These are phyloP conservation scores for Cyphellophora europaea DNA, from an alignment of 2,329 filamentous ascomycete genomes.

Conservation along the genomic window DNA sequence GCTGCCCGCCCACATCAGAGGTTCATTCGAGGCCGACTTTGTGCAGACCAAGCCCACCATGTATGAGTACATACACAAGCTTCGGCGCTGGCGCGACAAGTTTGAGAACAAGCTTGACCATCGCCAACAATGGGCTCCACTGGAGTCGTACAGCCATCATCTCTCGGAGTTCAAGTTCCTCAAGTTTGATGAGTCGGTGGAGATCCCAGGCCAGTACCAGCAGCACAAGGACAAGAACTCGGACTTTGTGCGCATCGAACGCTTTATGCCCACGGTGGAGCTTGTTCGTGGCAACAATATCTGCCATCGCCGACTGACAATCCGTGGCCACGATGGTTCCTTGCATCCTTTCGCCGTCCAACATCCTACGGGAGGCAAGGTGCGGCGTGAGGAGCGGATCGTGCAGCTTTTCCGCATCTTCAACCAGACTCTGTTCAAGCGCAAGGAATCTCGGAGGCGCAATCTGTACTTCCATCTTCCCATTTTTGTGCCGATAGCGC, in stretches of 20 bases:
- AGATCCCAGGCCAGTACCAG: slow-evolving; percentile 93
- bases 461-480: slow-evolving; percentile 95
- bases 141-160: slow-evolving; percentile 82
- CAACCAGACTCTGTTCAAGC: slow-evolving; percentile 81
- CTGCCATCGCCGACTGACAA: slow-evolving; percentile 86
- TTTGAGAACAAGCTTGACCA: slow-evolving; percentile 97
- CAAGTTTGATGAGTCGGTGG: slow-evolving; percentile 89
- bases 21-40: slow-evolving; percentile 96
- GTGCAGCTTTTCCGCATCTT: slow-evolving; percentile 95
- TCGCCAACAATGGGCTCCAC: slow-evolving; percentile 58
- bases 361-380: slow-evolving; percentile 86
- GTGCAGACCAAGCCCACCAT: slow-evolving; percentile 92
- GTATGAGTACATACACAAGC: slow-evolving; percentile 96
- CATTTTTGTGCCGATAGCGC: slow-evolving; percentile 88
- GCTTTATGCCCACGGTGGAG: slow-evolving; percentile 91
- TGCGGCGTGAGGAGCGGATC: slow-evolving; percentile 87
- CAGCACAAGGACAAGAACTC: slow-evolving; percentile 98
- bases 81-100: slow-evolving; percentile 91
- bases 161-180: slow-evolving; percentile 95
- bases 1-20: slow-evolving; percentile 85
- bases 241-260: slow-evolving; percentile 94
- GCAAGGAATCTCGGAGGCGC: slow-evolving; percentile 87
- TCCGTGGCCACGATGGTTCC: slow-evolving; percentile 94
- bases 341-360: slow-evolving; percentile 96
- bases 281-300: slow-evolving; percentile 82